These are phyloP conservation scores for Hypoxylon rickii DNA, from an alignment of 495 filamentous ascomycete species.

Conservation along the genomic window DNA sequence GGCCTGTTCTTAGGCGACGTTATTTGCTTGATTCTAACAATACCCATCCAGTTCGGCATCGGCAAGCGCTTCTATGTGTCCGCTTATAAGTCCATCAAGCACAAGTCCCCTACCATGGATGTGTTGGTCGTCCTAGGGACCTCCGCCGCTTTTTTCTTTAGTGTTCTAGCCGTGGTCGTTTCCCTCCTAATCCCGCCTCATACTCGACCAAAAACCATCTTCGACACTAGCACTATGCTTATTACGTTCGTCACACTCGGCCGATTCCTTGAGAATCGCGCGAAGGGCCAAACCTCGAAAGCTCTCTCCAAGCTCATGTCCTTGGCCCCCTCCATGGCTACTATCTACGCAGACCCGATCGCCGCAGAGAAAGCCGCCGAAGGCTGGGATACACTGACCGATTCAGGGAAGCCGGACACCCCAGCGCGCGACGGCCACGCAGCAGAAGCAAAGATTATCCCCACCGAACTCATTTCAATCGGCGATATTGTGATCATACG, in stretches of 20 bases:
- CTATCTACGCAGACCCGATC: conserved; percentile 96
- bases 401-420: conserved; percentile 49
- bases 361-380: conserved; percentile 89
- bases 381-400: conserved; percentile 61
- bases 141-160: conserved; percentile 98
- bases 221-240: conserved; percentile 98
- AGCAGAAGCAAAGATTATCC: conserved; percentile 80
- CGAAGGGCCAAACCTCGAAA: conserved; percentile 95
- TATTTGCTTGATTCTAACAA: conserved; percentile 78
- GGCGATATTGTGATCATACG: conserved; percentile 91
- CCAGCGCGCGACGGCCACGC: conserved; percentile 55
- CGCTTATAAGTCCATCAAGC: conserved; percentile 87
- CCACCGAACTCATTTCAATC: conserved; percentile 93
- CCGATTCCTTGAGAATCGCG: conserved; percentile 89
- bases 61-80: conserved; percentile 90
- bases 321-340: conserved; percentile 93
- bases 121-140: conserved; percentile 94
- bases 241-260: conserved; percentile 95
- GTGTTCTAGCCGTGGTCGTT: conserved; percentile 83
- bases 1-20: conserved; percentile 90
- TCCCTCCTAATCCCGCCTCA: conserved; percentile 73
- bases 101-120: conserved; percentile 95
- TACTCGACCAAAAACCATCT: conserved; percentile 79
- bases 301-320: conserved; percentile 96
- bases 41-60: conserved; percentile 96